Evolutionary conservation across 805 yeast genomes (phyloP), one percentile per base, ranked within the genome.

Genomic region (Kodamaea restingae): DNA sequence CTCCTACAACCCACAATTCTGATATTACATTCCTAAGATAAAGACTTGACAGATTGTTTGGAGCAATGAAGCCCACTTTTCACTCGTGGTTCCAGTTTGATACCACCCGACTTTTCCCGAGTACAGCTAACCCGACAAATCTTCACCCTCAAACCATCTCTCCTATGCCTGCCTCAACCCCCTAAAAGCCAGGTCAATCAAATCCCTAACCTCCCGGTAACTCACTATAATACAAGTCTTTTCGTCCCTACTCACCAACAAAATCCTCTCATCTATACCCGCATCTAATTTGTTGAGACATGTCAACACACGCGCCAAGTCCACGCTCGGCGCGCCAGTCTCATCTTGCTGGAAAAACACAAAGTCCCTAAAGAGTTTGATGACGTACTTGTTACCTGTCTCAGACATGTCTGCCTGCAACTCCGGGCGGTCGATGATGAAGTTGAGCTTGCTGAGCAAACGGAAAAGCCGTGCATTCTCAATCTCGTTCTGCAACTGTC

Each of bases 381-480:
- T 52, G 29, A 66, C 51, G 50, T 84, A 86, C 42, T 82, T 67
- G 44, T 77, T 83, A 9, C 95, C 95, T 7, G 84, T 75, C 47
- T 83, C 88, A 1, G 82, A 73, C 88, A 90, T 82, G 24, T 57
- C 57, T 38, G 45, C 21, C 29, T 65, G 68, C 25, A 28, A 14
- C 48, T 83, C 91, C 8, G 91, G 85, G 45, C 91, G 71, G 45
- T 84, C 90, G 42, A 81, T 68, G 18, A 88, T 77, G 48, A 82
- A 83, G 54, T 85, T 87, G 30, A 93, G 65, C 65, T 93, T 93
- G 42, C 88, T 70, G 54, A 91, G 65, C 30, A 93, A 69, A 43
- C 98, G 71, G 49, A 91, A 88, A 21, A 93, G 63, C 43, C 98
- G 71, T 3, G 85, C 93, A 59, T 93, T 93, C 58, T 93, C 98